Evolutionary conservation across 1,284 basidiomycete species (phyloP), one percentile per base, ranked within the genome.

Genomic region (Fomitopsis schrenkii): DNA sequence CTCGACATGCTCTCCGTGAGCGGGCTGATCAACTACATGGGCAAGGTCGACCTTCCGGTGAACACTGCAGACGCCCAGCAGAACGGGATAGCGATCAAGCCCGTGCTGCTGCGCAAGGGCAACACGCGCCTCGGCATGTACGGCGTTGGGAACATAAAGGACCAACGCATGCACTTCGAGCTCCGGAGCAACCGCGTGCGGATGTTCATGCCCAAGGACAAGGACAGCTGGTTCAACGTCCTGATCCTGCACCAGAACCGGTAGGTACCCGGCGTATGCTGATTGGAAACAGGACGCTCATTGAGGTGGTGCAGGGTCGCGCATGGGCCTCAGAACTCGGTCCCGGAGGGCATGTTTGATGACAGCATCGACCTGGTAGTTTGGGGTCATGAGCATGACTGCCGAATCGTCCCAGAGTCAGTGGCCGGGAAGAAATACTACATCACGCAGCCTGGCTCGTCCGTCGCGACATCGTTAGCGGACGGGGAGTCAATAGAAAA

Each of bases 361-460:
- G 94, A 99, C 71, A 93, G 90, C 67, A 83, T 98, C 61, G 88
- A 97, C 70, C 82, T 99, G 5, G 93, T 99, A 8, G 82, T 99
- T 0, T 99, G 97, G 97, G 97, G 97, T 1, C 97, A 99, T 72
- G 97, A 99, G 74, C 97, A 99, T 72, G 97, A 99, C 74, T 98
- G 96, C 72, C 86, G 94, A 30, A 95, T 98, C 62, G 79, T 86
- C 2, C 97, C 97, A 0, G 94, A 98, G 71, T 82, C 87, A 2
- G 95, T 99, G 5, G 88, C 93, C 5, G 95, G 93, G 8, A 97
- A 97, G 75, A 81, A 84, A 5, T 99, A 99, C 76, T 88, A 85
- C 68, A 95, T 99, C 70, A 86, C 89, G 0, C 97, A 99, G 73
- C 97, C 97, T 1, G 97, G 97, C 1, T 97, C 94, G 7, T 95